Percentiles rank a stretch among this genome's conserved stretches.
These are phyloP conservation scores for Francoa sonchifolia DNA, from an alignment of 441 rosid species.

Conservation along the genomic window DNA sequence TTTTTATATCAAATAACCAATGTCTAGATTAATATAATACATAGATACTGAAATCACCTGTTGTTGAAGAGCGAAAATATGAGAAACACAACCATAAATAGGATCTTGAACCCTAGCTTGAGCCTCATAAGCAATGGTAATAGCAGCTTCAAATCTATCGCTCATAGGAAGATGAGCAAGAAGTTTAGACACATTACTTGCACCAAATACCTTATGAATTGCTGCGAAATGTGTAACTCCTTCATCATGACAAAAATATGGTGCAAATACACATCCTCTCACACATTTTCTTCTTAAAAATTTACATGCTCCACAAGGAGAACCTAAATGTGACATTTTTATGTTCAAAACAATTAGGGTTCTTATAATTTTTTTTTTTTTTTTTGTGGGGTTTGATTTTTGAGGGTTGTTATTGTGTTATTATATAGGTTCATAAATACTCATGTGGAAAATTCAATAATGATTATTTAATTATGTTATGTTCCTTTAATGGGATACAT, in stretches of 20 bases:
- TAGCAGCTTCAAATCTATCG: slow-evolving; percentile 74
- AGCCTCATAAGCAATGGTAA: slow-evolving; percentile 90
- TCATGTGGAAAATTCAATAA: too few species aligned
- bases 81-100: slow-evolving; percentile 22
- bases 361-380: too few species aligned
- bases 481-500: too few species aligned
- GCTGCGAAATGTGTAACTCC: slow-evolving; percentile 84
- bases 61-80: slow-evolving; percentile 87
- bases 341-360: too few species aligned
- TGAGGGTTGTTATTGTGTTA: too few species aligned
- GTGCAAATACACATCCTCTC: slow-evolving; percentile 90
- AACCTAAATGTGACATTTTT: slow-evolving; percentile 59
- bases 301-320: slow-evolving; percentile 97
- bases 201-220: slow-evolving; percentile 92
- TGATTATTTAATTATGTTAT: too few species aligned
- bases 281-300: slow-evolving; percentile 87
- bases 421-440: too few species aligned
- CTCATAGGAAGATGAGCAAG: slow-evolving; percentile 64
- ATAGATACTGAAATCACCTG: too few species aligned
- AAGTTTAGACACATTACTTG: slow-evolving; percentile 85
- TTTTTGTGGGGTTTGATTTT: too few species aligned
- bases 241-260: slow-evolving; percentile 87
- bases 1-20: not conserved
- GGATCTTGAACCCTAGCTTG: slow-evolving; percentile 95
- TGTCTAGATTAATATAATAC: too few species aligned